phyloP scores from a whole-genome alignment of 2,329 filamentous ascomycete genomes.

The Colletotrichum limetticola region DNA sequence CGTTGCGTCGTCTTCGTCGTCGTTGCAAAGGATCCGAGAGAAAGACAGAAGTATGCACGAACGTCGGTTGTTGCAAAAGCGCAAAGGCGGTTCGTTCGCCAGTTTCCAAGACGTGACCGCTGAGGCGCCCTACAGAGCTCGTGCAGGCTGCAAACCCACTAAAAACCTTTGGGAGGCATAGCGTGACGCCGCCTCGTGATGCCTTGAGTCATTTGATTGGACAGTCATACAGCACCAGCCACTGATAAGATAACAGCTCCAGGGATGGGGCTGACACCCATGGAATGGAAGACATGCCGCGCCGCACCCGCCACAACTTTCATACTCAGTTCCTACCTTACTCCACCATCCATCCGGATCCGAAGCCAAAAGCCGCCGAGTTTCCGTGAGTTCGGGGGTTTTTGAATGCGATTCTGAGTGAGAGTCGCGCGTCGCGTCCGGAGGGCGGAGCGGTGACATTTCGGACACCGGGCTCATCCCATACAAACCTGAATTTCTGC shows the following conservation, averaged over 20 bases:
- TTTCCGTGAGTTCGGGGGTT: not conserved
- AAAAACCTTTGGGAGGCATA: conserved; percentile 29
- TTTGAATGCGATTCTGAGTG: not conserved
- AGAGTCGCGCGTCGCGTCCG: conserved; percentile 16
- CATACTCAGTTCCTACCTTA: not conserved
- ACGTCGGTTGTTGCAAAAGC: conserved; percentile 17
- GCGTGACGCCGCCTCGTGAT: conserved; percentile 37
- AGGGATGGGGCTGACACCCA: not conserved
- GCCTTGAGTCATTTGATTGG: conserved; percentile 31
- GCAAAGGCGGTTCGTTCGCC: conserved; percentile 25
- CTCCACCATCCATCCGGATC: conserved; percentile 1
- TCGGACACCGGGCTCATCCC: conserved; percentile 1
- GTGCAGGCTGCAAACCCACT: conserved; percentile 33
- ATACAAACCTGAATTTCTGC: not conserved
- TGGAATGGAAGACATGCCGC: too few relatives aligned
- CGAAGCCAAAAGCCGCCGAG: conserved; percentile 6
- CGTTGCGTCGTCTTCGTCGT: not conserved
- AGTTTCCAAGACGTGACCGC: conserved; percentile 27
- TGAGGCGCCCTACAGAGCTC: conserved; percentile 30
- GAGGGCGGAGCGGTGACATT: conserved; percentile 14
- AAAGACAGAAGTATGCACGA: not conserved
- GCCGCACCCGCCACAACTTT: conserved; percentile 8
- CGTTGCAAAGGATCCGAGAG: not conserved
- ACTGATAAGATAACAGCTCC: conserved; percentile 6
- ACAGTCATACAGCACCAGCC: not conserved